A percentile compares a stretch with the other conserved stretches of the same genome.
phyloP scores from a whole-genome alignment of 1,139 yeast species.

The Arxiozyma bovina region DNA sequence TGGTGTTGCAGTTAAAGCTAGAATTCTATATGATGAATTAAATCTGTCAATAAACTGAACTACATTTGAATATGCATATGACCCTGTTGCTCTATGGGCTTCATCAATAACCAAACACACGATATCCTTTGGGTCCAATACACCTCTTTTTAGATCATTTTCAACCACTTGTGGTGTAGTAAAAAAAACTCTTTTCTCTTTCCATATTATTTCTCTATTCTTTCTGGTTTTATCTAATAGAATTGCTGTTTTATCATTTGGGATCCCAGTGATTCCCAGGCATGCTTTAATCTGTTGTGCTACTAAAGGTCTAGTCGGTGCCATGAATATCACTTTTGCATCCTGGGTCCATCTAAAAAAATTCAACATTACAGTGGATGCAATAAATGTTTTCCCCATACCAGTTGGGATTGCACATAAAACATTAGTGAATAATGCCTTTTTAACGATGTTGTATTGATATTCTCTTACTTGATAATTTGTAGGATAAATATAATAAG shows the following conservation, averaged over 20 bases:
- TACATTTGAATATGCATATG: slow-evolving; percentile 80
- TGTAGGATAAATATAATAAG: slow-evolving; percentile 69
- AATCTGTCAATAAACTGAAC: slow-evolving; percentile 56
- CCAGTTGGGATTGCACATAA: slow-evolving; percentile 96
- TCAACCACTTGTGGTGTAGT: slow-evolving; percentile 96
- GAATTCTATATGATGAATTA: slow-evolving; percentile 57
- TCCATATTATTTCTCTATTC: slow-evolving; percentile 70
- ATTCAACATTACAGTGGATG: slow-evolving; percentile 87
- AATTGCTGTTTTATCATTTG: slow-evolving; percentile 68
- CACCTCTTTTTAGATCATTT: slow-evolving; percentile 71
- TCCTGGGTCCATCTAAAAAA: slow-evolving; percentile 74
- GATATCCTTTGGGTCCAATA: slow-evolving; percentile 64
- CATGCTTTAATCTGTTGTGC: slow-evolving; percentile 96
- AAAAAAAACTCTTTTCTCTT: slow-evolving; percentile 67
- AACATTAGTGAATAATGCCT: slow-evolving; percentile 64
- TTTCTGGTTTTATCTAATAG: slow-evolving; percentile 61
- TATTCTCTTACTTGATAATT: slow-evolving; percentile 79
- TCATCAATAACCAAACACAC: slow-evolving; percentile 83
- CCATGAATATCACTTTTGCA: slow-evolving; percentile 83
- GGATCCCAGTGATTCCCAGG: slow-evolving; percentile 76
- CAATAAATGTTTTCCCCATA: slow-evolving; percentile 92
- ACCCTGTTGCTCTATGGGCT: slow-evolving; percentile 89
- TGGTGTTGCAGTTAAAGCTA: slow-evolving; percentile 95
- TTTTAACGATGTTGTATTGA: slow-evolving; percentile 69
- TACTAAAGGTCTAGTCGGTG: slow-evolving; percentile 96